Evolutionary conservation across 2,329 filamentous ascomycete species (phyloP), one percentile per base, ranked within the genome.

Genomic region (Sporothrix pallida): DNA sequence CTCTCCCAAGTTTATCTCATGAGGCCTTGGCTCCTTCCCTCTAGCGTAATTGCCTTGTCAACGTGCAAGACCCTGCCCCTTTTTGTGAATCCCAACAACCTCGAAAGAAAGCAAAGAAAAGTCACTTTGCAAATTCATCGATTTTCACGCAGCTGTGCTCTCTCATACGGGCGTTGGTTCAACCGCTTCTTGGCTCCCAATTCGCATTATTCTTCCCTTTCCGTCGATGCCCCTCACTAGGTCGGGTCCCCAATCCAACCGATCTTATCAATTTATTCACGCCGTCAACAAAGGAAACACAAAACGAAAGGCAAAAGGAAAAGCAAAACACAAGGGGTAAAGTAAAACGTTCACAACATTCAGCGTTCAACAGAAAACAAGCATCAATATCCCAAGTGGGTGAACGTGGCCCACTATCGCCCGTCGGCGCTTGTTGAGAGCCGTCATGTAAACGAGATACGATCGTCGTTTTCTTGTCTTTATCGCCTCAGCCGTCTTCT

Each of bases 191-290:
- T 44, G 31, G 42, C 20, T 31, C 6, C 54, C 62, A 23, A 26
- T 23, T 48, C 20, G 62, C 42, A 65, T 65, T 26, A 4, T 4
- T 12, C n/a, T 44, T 20, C n/a, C 42, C 20, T 26, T 26, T 48
- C 6, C 60, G 37, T 48, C 37, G 10, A 10, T 48, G 42, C 62
- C 42, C 12, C 42, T 23, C 52, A 56, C 52, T 12, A 13, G 10
- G n/a, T 3, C 62, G 62, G 62, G 62, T 48, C 15, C n/a, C 62
- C 62, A 48, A 44, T 65, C 42, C 62, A 48, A 48, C 62, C 60
- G 62, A 65, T 48, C 42, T 48, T 48, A 65, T 65, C 62, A 48
- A 3, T 20, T 15, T 26, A 15, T 48, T 44, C 62, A 44, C 62
- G 37, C 26, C 3, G 13, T 44, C 56, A 26, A 31, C 12, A 5